phyloP scores from a whole-genome alignment of 148 eudicot genomes.

The Persicaria maculosa region DNA sequence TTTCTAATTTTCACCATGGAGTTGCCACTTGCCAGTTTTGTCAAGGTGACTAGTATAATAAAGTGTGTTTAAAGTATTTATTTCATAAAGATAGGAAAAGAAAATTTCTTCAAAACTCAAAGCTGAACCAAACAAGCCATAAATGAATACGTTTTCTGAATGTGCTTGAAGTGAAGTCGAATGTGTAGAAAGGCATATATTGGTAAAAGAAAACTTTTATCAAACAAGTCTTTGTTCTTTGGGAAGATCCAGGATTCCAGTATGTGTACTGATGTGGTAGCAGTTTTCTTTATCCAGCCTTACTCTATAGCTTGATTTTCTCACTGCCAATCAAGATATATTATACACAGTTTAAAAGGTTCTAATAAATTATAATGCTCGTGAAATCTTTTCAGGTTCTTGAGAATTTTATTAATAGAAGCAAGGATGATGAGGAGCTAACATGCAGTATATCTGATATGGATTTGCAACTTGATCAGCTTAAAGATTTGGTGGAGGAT shows the following conservation, averaged over 20 bases:
- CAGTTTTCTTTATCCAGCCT: not conserved
- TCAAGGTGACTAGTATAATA: too few species aligned
- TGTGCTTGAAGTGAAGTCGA: not conserved
- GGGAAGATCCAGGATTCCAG: not conserved
- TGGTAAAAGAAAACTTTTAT: not conserved
- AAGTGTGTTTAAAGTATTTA: too few species aligned
- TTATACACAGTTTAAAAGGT: not conserved
- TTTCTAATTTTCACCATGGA: too few species aligned
- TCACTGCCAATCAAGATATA: not conserved
- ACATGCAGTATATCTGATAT: conserved; percentile 25
- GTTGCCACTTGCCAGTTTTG: too few species aligned
- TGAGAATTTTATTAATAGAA: conserved; percentile 57
- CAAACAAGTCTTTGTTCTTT: not conserved
- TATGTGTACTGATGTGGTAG: not conserved
- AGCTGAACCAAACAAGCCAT: too few species aligned
- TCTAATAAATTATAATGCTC: not conserved
- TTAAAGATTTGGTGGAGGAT: conserved; percentile 60
- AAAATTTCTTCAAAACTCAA: too few species aligned
- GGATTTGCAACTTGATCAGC: conserved; percentile 49
- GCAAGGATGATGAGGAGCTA: conserved; percentile 45
- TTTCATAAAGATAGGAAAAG: too few species aligned
- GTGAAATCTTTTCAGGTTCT: conserved; percentile 45
- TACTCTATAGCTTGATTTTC: not conserved
- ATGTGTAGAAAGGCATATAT: not conserved
- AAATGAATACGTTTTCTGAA: not conserved